Evolutionary conservation across 768 basidiomycete genomes (phyloP).

Genomic region (Auricularia heimuer): DNA sequence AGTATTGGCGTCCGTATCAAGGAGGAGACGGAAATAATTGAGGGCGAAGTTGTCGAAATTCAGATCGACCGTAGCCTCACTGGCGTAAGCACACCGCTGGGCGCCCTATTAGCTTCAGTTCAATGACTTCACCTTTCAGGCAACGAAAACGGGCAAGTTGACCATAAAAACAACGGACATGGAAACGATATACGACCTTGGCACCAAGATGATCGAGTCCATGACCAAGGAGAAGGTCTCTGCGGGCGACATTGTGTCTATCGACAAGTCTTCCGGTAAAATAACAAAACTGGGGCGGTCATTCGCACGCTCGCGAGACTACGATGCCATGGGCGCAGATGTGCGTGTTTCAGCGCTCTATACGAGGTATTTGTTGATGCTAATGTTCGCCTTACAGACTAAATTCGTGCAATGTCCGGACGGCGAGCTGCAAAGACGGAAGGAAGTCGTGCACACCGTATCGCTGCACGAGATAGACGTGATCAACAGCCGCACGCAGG

Average conservation of each 20-base stretch:
- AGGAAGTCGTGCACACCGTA: conserved; percentile 95
- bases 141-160: conserved; percentile 93
- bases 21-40: conserved; percentile 94
- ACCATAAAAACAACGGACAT: conserved; percentile 98
- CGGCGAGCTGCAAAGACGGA: conserved; percentile 95
- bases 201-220: conserved; percentile 98
- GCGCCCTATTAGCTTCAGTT: not conserved
- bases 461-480: conserved; percentile 98
- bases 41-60: conserved; percentile 97
- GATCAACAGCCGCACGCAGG: conserved; percentile 97
- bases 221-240: conserved; percentile 95
- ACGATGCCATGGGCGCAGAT: conserved; percentile 98
- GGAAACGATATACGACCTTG: conserved; percentile 98
- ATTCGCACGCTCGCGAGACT: conserved; percentile 94
- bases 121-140: conserved; percentile 35
- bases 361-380: not conserved
- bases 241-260: conserved; percentile 85
- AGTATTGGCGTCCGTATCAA: conserved; percentile 97
- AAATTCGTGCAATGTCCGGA: conserved; percentile 98
- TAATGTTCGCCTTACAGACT: conserved; percentile 44
- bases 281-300: conserved; percentile 93
- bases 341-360: conserved; percentile 37
- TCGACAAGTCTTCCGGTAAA: conserved; percentile 96
- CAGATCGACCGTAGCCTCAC: conserved; percentile 96
- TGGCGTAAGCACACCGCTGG: conserved; percentile 48